phyloP scores from a whole-genome alignment of 768 basidiomycete species.

The Cystobasidium onofrii region DNA sequence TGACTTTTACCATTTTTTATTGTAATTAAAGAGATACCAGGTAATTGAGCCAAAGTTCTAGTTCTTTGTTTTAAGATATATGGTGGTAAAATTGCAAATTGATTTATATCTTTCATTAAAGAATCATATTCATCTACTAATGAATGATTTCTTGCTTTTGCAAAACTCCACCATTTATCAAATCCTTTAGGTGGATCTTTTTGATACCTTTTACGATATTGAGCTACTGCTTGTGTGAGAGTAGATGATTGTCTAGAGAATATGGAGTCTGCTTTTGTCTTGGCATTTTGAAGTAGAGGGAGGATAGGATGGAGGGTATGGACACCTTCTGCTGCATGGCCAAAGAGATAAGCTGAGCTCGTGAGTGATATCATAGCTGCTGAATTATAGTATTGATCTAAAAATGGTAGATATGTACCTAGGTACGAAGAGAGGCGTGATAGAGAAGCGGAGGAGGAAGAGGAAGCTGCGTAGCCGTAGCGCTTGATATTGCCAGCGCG shows the following conservation, averaged over 20 bases:
- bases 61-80: slow-evolving; percentile 37
- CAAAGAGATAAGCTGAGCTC: slow-evolving; percentile 21
- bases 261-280: not conserved
- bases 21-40: slow-evolving; percentile 41
- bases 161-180: slow-evolving; percentile 43
- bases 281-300: slow-evolving; percentile 17
- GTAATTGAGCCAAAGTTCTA: slow-evolving; percentile 39
- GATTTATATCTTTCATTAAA: slow-evolving; percentile 41
- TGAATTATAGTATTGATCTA: not conserved
- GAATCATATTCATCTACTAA: slow-evolving; percentile 43
- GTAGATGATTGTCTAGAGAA: slow-evolving; percentile 20
- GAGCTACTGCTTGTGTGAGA: not conserved
- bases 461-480: not conserved
- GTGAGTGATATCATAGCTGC: slow-evolving; percentile 9
- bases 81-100: slow-evolving; percentile 37
- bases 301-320: slow-evolving; percentile 32
- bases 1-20: slow-evolving; percentile 39
- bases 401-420: slow-evolving; percentile 19
- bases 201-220: slow-evolving; percentile 22
- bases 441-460: not conserved
- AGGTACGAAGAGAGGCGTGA: slow-evolving; percentile 25
- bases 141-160: slow-evolving; percentile 42
- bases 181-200: slow-evolving; percentile 39
- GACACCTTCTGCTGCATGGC: not conserved
- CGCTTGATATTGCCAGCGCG: not conserved